Base-by-base conservation (phyloP, 1,284 basidiomycete species). In the Ustilago nuda region DNA sequence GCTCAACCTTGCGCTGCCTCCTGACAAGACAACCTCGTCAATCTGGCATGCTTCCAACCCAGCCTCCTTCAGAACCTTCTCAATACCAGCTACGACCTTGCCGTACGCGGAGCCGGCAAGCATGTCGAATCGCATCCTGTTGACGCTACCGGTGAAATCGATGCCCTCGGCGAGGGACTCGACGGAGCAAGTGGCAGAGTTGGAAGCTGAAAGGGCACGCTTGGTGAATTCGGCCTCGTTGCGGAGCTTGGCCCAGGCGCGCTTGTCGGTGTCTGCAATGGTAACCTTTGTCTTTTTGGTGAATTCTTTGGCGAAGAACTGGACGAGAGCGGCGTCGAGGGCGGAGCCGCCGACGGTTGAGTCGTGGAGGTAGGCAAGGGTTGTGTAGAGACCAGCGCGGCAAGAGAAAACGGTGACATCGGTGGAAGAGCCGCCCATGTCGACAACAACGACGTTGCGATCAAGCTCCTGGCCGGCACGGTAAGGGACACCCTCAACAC, bases 221-320 rank as follows among this genome's bases (percentile, higher is more conserved):
- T 99, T 99, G 46, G 95, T 96, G 86, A 95, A 92, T 86, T 98
- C 95, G 68, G 97, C 91, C 19, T 95, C 94, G 58, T 98, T 91
- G 33, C 93, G 90, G 46, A 99, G 90, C 86, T 97, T 98, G 56
- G 94, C 93, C 85, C 95, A 93, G 4, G 96, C 94, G 27, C 97
- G 93, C 84, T 91, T 90, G 66, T 86, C 84, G 33, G 76, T 45
- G 15, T 82, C 82, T 57, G 74, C 81, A 45, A 98, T 89, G 0
- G 91, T 88, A 30, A 90, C 90, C 87, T 95, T 95, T 45, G 92
- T 95, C 89, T 98, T 99, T 87, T 98, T 98, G 61, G 93, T 93
- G 87, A 99, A 99, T 83, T 99, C 96, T 86, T 95, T 93, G 61
- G 94, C 91, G 87, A 99, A 98, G 89, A 93, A 93, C 70, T 92